These are phyloP conservation scores for Tympanopsis confertula DNA, from an alignment of 2,329 filamentous ascomycete genomes.

Conservation along the genomic window DNA sequence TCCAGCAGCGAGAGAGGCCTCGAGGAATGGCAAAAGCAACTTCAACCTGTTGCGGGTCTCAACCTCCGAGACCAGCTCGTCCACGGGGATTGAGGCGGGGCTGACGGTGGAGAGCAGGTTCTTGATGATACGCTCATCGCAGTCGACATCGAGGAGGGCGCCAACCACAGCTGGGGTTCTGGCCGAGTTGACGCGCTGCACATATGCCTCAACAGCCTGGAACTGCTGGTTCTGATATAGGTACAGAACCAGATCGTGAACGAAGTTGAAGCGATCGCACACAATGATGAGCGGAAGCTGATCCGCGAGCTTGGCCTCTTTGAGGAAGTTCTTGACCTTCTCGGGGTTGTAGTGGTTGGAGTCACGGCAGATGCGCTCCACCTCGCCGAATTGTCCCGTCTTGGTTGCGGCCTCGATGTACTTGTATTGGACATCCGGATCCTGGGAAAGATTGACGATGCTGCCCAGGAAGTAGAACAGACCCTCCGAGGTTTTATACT, in stretches of 20 bases:
- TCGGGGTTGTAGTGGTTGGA: conserved; percentile 82
- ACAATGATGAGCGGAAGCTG: conserved; percentile 95
- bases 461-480: conserved; percentile 97
- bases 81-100: conserved; percentile 75
- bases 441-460: conserved; percentile 92
- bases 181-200: conserved; percentile 88
- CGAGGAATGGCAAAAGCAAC: conserved; percentile 88
- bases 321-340: conserved; percentile 98
- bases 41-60: conserved; percentile 92
- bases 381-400: conserved; percentile 87
- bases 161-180: conserved; percentile 87
- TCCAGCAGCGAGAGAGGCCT: conserved; percentile 75
- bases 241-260: conserved; percentile 90
- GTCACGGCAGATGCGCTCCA: conserved; percentile 93
- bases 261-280: conserved; percentile 98
- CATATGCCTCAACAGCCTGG: conserved; percentile 95
- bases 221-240: conserved; percentile 99
- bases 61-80: conserved; percentile 88
- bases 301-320: conserved; percentile 84
- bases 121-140: conserved; percentile 93
- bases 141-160: conserved; percentile 89
- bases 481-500: conserved; percentile 92
- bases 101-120: conserved; percentile 76
- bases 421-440: conserved; percentile 95
- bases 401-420: conserved; percentile 95